phyloP scores from a whole-genome alignment of 2,329 filamentous ascomycete species.

The Epichloe gansuensis region DNA sequence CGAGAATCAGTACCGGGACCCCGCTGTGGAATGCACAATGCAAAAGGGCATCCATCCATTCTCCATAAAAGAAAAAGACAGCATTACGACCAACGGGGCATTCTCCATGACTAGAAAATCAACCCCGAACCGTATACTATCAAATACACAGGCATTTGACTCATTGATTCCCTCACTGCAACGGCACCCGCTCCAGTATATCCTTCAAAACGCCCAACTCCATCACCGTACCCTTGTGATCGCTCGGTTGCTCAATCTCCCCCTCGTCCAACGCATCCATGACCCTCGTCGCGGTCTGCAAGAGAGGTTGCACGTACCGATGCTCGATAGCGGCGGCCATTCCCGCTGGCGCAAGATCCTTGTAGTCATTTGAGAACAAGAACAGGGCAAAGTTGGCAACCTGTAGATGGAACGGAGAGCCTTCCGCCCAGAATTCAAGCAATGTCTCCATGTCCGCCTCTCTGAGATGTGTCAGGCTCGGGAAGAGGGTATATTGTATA shows the following conservation, averaged over 20 bases:
- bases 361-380: constrained; percentile 33
- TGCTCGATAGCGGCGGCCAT: constrained; percentile 46
- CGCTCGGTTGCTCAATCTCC: constrained; percentile 18
- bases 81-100: background rate
- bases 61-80: background rate
- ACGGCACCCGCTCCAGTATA: constrained; percentile 27
- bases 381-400: constrained; percentile 49
- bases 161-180: constrained; percentile 18
- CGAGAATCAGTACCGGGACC: no score
- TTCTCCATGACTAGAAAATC: background rate
- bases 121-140: background rate
- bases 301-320: constrained; percentile 43
- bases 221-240: constrained; percentile 19
- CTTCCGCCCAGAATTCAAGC: constrained; percentile 38
- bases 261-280: constrained; percentile 19
- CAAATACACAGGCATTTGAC: background rate
- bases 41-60: background rate
- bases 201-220: constrained; percentile 30
- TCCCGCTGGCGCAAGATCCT: constrained; percentile 37
- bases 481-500: constrained; percentile 50
- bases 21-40: background rate
- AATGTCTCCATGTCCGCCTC: constrained; percentile 30
- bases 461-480: constrained; percentile 35
- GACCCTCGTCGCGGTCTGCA: constrained; percentile 28
- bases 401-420: constrained; percentile 43